Percentiles rank a stretch among this genome's conserved stretches.
Evolutionary conservation across 163 green algal species (phyloP).

Genomic region (Scenedesmus sp.): DNA sequence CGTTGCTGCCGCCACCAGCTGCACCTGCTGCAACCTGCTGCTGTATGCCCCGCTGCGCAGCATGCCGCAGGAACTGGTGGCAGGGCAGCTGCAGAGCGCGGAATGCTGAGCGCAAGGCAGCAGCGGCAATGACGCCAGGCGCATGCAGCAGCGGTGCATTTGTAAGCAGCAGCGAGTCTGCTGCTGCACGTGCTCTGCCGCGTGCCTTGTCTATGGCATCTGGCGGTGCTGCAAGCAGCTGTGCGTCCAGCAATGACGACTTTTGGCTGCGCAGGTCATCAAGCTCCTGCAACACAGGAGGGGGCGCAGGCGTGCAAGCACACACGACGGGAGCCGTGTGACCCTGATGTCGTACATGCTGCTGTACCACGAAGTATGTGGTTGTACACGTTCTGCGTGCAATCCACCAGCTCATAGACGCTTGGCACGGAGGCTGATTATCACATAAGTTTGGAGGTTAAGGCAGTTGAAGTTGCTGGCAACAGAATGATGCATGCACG

Average conservation of each 20-base stretch:
- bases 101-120: conserved; percentile 76
- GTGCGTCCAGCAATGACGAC: conserved; percentile 48
- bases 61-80: conserved; percentile 10
- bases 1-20: neutral
- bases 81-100: conserved; percentile 18
- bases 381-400: no score
- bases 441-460: no score
- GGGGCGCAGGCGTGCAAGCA: neutral
- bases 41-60: neutral
- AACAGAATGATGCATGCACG: no score
- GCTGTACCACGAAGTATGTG: no score
- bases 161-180: conserved; percentile 81
- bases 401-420: no score
- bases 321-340: no score
- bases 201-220: conserved; percentile 49
- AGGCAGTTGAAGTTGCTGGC: no score
- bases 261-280: conserved; percentile 42
- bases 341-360: no score
- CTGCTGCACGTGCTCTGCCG: conserved; percentile 45
- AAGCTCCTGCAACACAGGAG: conserved; percentile 53
- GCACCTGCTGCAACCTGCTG: conserved; percentile 1
- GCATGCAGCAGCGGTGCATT: conserved; percentile 83
- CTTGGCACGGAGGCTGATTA: no score
- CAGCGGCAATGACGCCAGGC: conserved; percentile 79
- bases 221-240: conserved; percentile 50